phyloP scores from a whole-genome alignment of 2,329 filamentous ascomycete genomes.

The Aspergillus tamarii region DNA sequence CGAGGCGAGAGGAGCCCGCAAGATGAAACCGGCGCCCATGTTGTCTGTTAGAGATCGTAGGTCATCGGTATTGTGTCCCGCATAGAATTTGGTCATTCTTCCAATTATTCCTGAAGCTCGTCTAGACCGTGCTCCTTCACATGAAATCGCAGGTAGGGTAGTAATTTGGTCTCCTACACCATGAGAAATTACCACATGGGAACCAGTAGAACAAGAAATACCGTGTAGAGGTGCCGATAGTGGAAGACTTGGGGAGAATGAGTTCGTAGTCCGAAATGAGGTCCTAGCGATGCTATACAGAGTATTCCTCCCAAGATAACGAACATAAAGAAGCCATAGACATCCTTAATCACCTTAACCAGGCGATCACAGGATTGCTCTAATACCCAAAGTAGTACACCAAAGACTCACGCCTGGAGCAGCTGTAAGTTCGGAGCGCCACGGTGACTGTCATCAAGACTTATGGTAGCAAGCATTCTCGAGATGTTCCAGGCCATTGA shows the following conservation, averaged over 20 bases:
- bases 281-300: neutral
- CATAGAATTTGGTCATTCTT: neutral
- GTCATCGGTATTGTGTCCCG: neutral
- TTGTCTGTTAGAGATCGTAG: neutral
- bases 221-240: neutral
- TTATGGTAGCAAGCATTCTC: slow-evolving; percentile 62
- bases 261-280: neutral
- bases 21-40: neutral
- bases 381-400: neutral
- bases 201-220: neutral
- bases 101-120: neutral
- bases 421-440: no score
- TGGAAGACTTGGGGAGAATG: neutral
- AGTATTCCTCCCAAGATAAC: neutral
- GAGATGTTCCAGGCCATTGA: slow-evolving; percentile 67
- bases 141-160: neutral
- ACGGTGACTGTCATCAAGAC: neutral
- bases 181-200: neutral
- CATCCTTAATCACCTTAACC: neutral
- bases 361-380: neutral
- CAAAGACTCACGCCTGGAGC: neutral
- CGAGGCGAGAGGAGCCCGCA: neutral
- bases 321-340: no score
- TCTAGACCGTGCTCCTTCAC: neutral
- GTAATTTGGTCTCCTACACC: neutral